Percentiles rank a stretch among this genome's conserved stretches.
Conservation (phyloP, 2,329 filamentous ascomycete genomes). For the Rhytidhysteron rufulum region DNA sequence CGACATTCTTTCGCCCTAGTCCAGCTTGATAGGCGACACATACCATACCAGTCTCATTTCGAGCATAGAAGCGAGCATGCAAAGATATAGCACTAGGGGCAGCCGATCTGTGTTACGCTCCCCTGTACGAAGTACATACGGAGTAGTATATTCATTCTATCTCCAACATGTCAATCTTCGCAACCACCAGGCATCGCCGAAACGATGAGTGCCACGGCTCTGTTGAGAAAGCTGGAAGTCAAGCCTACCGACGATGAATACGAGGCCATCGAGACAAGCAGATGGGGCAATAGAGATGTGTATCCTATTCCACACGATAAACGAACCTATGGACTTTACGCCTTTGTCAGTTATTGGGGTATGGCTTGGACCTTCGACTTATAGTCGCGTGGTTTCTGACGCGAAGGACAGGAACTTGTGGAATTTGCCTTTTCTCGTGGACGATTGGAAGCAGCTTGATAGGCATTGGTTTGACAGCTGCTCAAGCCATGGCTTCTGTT, state of each 20-base stretch:
- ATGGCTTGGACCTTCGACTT: too few relatives aligned
- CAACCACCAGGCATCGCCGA: background rate
- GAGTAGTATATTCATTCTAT: too few relatives aligned
- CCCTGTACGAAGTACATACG: too few relatives aligned
- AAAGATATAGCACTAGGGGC: too few relatives aligned
- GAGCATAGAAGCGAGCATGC: too few relatives aligned
- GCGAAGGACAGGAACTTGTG: constrained; percentile 14
- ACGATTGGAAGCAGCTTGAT: constrained; percentile 13
- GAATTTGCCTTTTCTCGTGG: constrained; percentile 12
- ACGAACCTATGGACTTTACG: constrained; percentile 12
- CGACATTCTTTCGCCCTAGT: too few relatives aligned
- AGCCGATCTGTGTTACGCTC: too few relatives aligned
- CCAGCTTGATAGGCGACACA: too few relatives aligned
- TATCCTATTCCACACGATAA: constrained; percentile 15
- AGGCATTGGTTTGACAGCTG: constrained; percentile 12
- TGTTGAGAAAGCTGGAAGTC: constrained; percentile 12
- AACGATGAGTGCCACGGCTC: constrained; percentile 1
- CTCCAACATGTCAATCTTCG: too few relatives aligned
- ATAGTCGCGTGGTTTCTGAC: too few relatives aligned
- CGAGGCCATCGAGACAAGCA: constrained; percentile 11
- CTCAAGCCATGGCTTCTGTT: too few relatives aligned
- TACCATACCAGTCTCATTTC: too few relatives aligned
- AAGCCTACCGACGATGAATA: constrained; percentile 13
- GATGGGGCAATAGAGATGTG: constrained; percentile 14
- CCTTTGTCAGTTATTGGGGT: constrained; percentile 12